Conservation (phyloP, 306 rosid species). For the Alnus glutinosa region DNA sequence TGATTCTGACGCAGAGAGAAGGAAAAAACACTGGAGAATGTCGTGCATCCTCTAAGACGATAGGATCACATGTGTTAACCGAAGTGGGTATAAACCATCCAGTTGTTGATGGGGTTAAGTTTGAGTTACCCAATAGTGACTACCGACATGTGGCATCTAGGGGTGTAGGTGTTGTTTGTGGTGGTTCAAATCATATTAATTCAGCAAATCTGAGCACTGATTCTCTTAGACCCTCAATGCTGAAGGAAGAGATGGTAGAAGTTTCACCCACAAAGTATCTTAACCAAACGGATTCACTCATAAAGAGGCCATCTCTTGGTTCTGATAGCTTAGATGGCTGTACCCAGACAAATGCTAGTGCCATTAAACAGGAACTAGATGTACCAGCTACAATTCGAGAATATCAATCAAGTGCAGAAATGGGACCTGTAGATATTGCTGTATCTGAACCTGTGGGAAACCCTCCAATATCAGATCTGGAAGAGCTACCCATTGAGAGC, state of each 20-base stretch:
- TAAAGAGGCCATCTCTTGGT: slow-evolving; percentile 41
- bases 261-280: slow-evolving; percentile 34
- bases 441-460: slow-evolving; percentile 41
- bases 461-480: slow-evolving; percentile 48
- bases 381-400: slow-evolving; percentile 41
- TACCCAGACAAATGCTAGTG: slow-evolving; percentile 41
- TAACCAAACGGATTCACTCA: slow-evolving; percentile 35
- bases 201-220: slow-evolving; percentile 36
- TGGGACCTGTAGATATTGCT: slow-evolving; percentile 33
- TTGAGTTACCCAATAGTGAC: slow-evolving; percentile 42
- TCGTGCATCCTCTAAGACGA: slow-evolving; percentile 43
- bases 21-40: slow-evolving; percentile 44
- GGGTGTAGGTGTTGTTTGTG: slow-evolving; percentile 38
- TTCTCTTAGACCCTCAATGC: slow-evolving; percentile 31
- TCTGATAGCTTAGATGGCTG: slow-evolving; percentile 40
- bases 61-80: slow-evolving; percentile 39
- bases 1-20: slow-evolving; percentile 44
- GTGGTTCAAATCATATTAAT: slow-evolving; percentile 37
- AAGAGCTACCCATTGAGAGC: slow-evolving; percentile 52
- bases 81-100: slow-evolving; percentile 35
- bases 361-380: slow-evolving; percentile 44
- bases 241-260: slow-evolving; percentile 43
- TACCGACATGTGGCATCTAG: slow-evolving; percentile 35
- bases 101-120: slow-evolving; percentile 36
- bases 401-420: slow-evolving; percentile 43